Conservation (phyloP, 192 early-diverging fungal genomes). For the Entomortierella lignicola region DNA sequence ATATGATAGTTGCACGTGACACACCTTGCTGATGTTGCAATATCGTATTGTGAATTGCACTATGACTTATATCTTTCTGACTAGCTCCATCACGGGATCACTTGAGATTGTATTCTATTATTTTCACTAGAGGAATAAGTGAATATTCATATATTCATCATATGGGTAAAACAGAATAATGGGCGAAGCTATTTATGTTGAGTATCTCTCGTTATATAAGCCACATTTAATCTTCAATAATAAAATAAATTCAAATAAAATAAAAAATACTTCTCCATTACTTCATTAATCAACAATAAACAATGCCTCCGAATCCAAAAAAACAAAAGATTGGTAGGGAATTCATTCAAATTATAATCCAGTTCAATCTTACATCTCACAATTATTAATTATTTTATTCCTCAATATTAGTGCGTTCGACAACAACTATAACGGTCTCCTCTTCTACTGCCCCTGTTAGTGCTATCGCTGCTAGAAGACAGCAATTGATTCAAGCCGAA, state of each 20-base stretch:
- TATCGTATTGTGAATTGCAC: no score
- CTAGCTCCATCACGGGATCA: no score
- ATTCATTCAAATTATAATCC: neutral
- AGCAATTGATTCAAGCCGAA: conserved; percentile 2
- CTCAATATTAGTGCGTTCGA: neutral
- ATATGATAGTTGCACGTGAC: no score
- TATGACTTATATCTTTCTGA: no score
- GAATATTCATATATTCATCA: no score
- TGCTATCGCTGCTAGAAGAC: conserved; percentile 37
- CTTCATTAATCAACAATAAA: neutral
- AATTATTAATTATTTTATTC: neutral
- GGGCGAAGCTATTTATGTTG: neutral
- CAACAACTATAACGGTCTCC: conserved; percentile 4
- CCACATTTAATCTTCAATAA: neutral
- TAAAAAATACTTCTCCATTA: no score
- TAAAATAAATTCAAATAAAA: conserved; percentile 1
- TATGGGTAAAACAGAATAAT: neutral
- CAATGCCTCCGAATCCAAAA: conserved; percentile 43
- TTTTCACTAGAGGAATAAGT: no score
- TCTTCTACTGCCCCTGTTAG: conserved; percentile 23
- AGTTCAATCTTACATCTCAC: no score
- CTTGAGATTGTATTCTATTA: no score
- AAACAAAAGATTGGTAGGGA: conserved; percentile 41
- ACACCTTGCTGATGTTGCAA: no score
- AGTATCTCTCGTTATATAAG: neutral